phyloP scores from a whole-genome alignment of 2,329 filamentous ascomycete genomes.

The Calonectria hongkongensis region DNA sequence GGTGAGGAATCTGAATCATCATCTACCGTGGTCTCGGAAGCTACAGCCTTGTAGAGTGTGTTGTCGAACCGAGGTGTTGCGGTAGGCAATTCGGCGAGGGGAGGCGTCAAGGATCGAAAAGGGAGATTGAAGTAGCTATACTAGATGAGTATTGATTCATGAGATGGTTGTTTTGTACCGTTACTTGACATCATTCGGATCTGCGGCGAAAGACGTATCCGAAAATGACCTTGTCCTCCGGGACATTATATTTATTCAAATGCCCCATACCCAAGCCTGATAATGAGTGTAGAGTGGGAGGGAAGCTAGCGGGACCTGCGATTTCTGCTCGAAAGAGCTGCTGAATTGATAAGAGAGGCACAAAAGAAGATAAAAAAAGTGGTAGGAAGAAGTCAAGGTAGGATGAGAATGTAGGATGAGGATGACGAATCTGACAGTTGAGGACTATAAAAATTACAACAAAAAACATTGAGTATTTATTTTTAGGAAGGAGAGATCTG shows the following conservation, averaged over 20 bases:
- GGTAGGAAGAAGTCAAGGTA: neutral
- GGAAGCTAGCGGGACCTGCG: neutral
- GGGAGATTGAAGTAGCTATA: conserved; percentile 60
- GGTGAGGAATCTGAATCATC: conserved; percentile 24
- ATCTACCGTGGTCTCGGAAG: conserved; percentile 34
- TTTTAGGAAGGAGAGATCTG: neutral
- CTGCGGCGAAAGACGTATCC: conserved; percentile 36
- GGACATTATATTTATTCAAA: conserved; percentile 46
- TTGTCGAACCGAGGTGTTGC: conserved; percentile 6
- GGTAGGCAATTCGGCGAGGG: conserved; percentile 41
- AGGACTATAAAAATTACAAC: neutral
- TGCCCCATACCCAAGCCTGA: neutral
- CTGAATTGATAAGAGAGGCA: no score
- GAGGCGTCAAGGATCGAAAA: conserved; percentile 40
- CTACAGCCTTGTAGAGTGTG: conserved; percentile 2
- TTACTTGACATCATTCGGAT: conserved; percentile 54
- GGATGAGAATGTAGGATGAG: no score
- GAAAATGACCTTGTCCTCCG: conserved; percentile 38
- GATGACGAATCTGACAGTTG: neutral
- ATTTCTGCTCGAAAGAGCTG: neutral
- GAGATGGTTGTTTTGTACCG: accelerated
- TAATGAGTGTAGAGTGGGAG: neutral
- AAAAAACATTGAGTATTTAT: neutral
- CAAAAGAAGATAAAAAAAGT: neutral
- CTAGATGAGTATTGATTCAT: neutral